phyloP scores from a whole-genome alignment of 805 yeast species.

The Suhomyces sp. region DNA sequence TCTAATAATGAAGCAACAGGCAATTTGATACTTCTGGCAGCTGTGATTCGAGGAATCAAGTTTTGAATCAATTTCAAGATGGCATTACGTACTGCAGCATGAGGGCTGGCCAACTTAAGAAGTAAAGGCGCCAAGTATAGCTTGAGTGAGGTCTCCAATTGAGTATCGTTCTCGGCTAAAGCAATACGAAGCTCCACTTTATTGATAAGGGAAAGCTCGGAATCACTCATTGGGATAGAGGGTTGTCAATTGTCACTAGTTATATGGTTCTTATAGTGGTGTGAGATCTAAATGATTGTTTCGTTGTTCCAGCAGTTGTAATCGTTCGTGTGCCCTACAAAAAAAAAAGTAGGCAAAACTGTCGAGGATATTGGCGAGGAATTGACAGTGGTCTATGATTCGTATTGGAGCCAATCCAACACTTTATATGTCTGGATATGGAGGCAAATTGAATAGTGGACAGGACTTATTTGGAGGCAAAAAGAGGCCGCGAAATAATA shows the following conservation, averaged over 20 bases:
- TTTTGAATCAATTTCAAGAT: constrained; percentile 68
- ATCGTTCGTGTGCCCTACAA: no score
- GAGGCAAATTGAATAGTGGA: not conserved
- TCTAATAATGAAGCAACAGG: constrained; percentile 63
- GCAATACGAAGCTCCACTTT: constrained; percentile 83
- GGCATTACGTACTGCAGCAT: constrained; percentile 62
- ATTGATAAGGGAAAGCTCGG: constrained; percentile 62
- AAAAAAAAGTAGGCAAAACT: no score
- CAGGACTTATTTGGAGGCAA: not conserved
- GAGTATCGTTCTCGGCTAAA: constrained; percentile 64
- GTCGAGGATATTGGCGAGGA: not conserved
- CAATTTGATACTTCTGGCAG: constrained; percentile 52
- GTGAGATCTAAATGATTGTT: no score
- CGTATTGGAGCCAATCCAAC: no score
- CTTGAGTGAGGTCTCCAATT: constrained; percentile 59
- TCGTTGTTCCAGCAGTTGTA: no score
- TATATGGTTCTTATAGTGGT: no score
- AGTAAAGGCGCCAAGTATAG: constrained; percentile 74
- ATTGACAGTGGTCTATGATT: no score
- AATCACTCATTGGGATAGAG: constrained; percentile 24
- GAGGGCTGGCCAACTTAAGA: constrained; percentile 72
- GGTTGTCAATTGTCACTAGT: not conserved
- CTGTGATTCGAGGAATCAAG: constrained; percentile 62
- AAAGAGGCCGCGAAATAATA: constrained; percentile 1
- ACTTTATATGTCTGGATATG: no score